These are phyloP conservation scores for Candida albicans DNA, from an alignment of 1,139 yeast species.

Conservation along the genomic window DNA sequence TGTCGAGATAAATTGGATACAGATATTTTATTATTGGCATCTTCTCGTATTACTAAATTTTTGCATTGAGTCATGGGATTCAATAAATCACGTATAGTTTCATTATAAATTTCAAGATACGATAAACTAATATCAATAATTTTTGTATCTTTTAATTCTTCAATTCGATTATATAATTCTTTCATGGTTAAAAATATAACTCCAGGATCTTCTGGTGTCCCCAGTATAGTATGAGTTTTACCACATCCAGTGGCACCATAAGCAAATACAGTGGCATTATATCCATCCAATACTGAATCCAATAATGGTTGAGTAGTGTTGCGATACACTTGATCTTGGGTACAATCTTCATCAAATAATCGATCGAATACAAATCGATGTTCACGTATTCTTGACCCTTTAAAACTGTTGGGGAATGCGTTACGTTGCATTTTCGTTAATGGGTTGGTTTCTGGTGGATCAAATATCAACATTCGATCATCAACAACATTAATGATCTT, in stretches of 20 bases:
- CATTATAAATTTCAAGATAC: slow-evolving; percentile 87
- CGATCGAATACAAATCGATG: slow-evolving; percentile 82
- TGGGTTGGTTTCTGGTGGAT: slow-evolving; percentile 80
- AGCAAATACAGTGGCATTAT: slow-evolving; percentile 89
- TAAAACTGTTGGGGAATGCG: slow-evolving; percentile 44
- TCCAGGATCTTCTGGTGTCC: slow-evolving; percentile 74
- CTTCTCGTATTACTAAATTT: slow-evolving; percentile 67
- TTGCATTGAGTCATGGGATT: slow-evolving; percentile 51
- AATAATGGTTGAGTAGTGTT: slow-evolving; percentile 71
- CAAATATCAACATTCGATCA: slow-evolving; percentile 85
- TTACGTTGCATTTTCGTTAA: slow-evolving; percentile 58
- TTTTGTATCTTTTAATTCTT: slow-evolving; percentile 53
- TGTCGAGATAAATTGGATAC: slow-evolving; percentile 76
- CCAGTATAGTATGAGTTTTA: slow-evolving; percentile 89
- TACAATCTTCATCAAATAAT: slow-evolving; percentile 63
- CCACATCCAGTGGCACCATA: slow-evolving; percentile 95
- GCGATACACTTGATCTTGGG: slow-evolving; percentile 68
- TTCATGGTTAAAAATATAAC: slow-evolving; percentile 76
- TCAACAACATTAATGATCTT: slow-evolving; percentile 82
- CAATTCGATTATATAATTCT: slow-evolving; percentile 67
- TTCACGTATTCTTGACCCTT: slow-evolving; percentile 56
- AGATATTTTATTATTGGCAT: slow-evolving; percentile 61
- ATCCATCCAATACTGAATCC: slow-evolving; percentile 78
- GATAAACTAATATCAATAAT: slow-evolving; percentile 63
- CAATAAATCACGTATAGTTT: slow-evolving; percentile 77